Base-by-base conservation (phyloP, 2,329 filamentous ascomycete genomes). In the Colletotrichum tanaceti region DNA sequence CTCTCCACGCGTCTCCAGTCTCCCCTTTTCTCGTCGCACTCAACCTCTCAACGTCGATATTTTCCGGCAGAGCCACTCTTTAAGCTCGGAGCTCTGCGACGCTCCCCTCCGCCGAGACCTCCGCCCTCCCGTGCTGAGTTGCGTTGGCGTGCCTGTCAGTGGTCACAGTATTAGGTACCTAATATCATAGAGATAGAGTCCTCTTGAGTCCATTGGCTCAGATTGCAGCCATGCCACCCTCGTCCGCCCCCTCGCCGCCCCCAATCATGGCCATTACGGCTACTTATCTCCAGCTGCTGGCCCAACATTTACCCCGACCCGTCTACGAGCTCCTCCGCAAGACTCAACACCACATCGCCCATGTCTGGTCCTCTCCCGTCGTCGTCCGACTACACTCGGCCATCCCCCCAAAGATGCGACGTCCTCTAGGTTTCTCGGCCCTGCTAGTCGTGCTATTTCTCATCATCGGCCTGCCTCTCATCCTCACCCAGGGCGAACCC, bases 261-360 rank as follows among this genome's bases (percentile, higher is more conserved):
- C 67, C 67, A 54, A 58, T 70, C 20, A 35, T 70, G 41, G 67
- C 67, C 58, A 68, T 70, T 14, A 70, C 63, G 58, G 54, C 58
- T 20, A 70, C 63, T 18, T 70, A 53, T 44, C 38, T 70, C 3
- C 67, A 70, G 20, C 58, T 70, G 32, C 58, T 70, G 18, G 11
- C 49, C 57, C 67, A 68, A 49, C 67, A 70, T 20, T 39, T 70
- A 18, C 67, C 67, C n/a, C 44, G 52, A 28, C 58, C 67, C 28
- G n/a, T 70, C n/a, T 58, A 65, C 50, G 58, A 70, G 41, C 7
- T 54, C 41, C 58, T 70, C 0, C 28, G 43, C 24, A 62, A 63
- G 63, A 22, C 58, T 22, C 64, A 63, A 20, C 39, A 58, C 32
- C 35, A 68, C 32, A 54, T 49, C 5, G 41, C 52, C 24, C 57